Conservation (phyloP, 192 early-diverging fungal species). For the Funneliformis mosseae region DNA sequence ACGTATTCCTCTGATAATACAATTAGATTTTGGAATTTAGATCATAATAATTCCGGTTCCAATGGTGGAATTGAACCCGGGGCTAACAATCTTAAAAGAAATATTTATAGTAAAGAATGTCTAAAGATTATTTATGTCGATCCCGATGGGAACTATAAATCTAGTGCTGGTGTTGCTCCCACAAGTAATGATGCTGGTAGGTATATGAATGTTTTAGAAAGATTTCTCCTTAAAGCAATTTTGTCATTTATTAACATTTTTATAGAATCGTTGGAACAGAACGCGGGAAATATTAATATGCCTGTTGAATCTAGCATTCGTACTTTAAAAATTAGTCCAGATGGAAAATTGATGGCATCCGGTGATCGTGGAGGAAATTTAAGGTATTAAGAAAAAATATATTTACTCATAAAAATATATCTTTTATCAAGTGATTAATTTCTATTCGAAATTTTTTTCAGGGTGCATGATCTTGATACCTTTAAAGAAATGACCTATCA, state of each 20-base stretch:
- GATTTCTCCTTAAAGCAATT: neutral
- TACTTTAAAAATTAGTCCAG: slow-evolving; percentile 62
- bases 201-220: neutral
- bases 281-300: slow-evolving; percentile 28
- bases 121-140: slow-evolving; percentile 42
- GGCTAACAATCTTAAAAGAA: neutral
- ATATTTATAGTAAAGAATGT: slow-evolving; percentile 34
- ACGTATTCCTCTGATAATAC: slow-evolving; percentile 80
- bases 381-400: slow-evolving; percentile 37
- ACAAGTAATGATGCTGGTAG: slow-evolving; percentile 5
- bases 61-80: neutral
- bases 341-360: slow-evolving; percentile 66
- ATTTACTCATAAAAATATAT: neutral
- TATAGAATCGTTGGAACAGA: slow-evolving; percentile 41
- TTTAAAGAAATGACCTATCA: slow-evolving; percentile 65
- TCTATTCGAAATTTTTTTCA: slow-evolving; percentile 21
- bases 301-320: slow-evolving; percentile 66
- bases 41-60: slow-evolving; percentile 36
- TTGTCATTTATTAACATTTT: neutral
- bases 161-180: slow-evolving; percentile 32
- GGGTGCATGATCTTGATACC: slow-evolving; percentile 61
- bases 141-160: slow-evolving; percentile 35
- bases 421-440: neutral
- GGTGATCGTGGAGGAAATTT: slow-evolving; percentile 78
- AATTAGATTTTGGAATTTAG: slow-evolving; percentile 78